phyloP scores from a whole-genome alignment of 331 rosid genomes.

The Arachis monticola region DNA sequence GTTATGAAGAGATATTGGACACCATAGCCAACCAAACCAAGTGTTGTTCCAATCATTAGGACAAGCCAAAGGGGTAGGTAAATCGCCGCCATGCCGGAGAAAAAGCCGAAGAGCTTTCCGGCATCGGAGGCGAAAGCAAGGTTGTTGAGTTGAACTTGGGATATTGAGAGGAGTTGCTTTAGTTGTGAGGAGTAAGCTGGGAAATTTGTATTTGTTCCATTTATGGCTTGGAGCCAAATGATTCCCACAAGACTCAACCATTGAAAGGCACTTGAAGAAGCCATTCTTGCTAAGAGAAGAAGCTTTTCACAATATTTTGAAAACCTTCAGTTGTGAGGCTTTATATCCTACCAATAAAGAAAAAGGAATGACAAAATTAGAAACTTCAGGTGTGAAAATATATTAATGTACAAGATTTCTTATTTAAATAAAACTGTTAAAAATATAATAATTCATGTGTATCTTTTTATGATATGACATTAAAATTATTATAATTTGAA shows the following conservation, averaged over 20 bases:
- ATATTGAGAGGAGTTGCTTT: conserved; percentile 60
- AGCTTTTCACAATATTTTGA: background rate
- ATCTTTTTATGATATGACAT: too few species aligned
- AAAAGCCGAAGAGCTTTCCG: conserved; percentile 73
- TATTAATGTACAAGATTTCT: too few species aligned
- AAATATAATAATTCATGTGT: too few species aligned
- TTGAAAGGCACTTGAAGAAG: conserved; percentile 46
- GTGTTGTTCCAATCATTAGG: conserved; percentile 67
- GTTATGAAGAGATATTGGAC: conserved; percentile 68
- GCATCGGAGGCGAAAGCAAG: conserved; percentile 94
- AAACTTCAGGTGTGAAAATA: conserved; percentile 28
- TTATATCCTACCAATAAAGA: background rate
- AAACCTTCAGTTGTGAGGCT: background rate
- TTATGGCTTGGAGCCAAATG: conserved; percentile 87
- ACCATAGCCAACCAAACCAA: conserved; percentile 77
- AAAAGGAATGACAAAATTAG: background rate
- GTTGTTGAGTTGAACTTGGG: conserved; percentile 82
- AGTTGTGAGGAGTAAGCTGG: conserved; percentile 87
- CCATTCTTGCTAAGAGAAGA: conserved; percentile 25
- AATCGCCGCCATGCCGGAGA: conserved; percentile 69
- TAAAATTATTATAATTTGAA: too few species aligned
- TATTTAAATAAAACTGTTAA: too few species aligned
- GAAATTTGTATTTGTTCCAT: conserved; percentile 76
- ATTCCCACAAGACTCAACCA: conserved; percentile 84
- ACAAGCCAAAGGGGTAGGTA: conserved; percentile 82